These are phyloP conservation scores for Clohesyomyces aquaticus DNA, from an alignment of 495 filamentous ascomycete genomes.

Conservation along the genomic window DNA sequence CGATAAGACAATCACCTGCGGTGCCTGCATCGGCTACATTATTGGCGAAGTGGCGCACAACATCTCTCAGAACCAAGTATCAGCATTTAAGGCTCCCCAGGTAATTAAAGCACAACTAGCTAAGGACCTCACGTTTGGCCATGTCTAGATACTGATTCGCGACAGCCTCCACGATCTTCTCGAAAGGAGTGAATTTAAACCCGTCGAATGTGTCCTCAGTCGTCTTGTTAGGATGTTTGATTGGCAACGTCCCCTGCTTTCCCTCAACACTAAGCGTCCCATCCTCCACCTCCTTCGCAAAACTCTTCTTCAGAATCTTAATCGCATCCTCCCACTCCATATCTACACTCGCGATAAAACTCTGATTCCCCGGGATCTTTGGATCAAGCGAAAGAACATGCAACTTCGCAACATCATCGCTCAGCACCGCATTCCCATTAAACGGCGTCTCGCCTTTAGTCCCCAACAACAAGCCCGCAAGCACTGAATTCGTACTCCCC, in stretches of 20 bases:
- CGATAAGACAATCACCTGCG: too few relatives aligned
- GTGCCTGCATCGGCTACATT: too few relatives aligned
- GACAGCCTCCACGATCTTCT: slow-evolving; percentile 20
- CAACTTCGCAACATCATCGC: slow-evolving; percentile 29
- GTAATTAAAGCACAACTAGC: too few relatives aligned
- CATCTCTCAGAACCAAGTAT: too few relatives aligned
- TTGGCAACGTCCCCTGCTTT: neutral
- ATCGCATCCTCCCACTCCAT: slow-evolving; percentile 15
- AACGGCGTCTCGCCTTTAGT: neutral
- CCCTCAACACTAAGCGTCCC: slow-evolving; percentile 25
- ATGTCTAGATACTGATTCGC: slow-evolving; percentile 23
- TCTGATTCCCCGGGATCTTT: slow-evolving; percentile 28
- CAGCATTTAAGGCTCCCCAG: too few relatives aligned
- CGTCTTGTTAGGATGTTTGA: slow-evolving; percentile 14
- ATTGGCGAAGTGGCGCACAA: too few relatives aligned
- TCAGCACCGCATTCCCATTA: slow-evolving; percentile 8
- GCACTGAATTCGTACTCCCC: slow-evolving; percentile 20
- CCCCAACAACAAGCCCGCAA: neutral
- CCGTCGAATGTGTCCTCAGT: slow-evolving; percentile 26
- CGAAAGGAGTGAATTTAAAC: slow-evolving; percentile 13
- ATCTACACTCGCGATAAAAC: slow-evolving; percentile 19
- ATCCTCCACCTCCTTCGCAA: slow-evolving; percentile 15
- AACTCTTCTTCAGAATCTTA: slow-evolving; percentile 18
- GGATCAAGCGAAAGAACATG: slow-evolving; percentile 30
- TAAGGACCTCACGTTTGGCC: too few relatives aligned